Base-by-base conservation (phyloP, 257 asterid genomes). In the Galeopsis tetrahit region DNA sequence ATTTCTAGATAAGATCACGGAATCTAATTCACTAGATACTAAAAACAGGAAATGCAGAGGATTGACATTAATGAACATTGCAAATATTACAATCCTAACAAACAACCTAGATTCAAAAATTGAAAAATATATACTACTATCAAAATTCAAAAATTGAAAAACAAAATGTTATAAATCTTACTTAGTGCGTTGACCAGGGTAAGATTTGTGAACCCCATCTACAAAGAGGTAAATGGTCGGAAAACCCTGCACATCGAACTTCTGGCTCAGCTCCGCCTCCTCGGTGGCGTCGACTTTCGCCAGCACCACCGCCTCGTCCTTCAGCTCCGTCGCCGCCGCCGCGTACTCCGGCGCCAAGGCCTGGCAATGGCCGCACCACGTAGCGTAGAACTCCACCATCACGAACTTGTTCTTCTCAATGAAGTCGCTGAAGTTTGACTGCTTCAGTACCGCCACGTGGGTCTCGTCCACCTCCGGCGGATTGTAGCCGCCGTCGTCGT, bases 361-460 rank as follows among this genome's bases (percentile, higher is more conserved):
- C 84, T 86, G 84, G 72, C 97, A 91, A 66, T 91, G 93, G 4
- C 96, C 96, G 74, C 97, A 89, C 98, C 98, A 93, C 66, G 97
- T 96, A 42, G 97, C 97, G 78, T 93, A 93, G 73, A 93, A 93
- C 56, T 86, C 90, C 82, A 93, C 96, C 96, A 93, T 84, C 75
- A 86, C 96, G 68, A 77, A 93, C 83, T 80, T 83, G 66, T 90
- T 87, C 43, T 70, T 81, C 75, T 78, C 87, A 2, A 90, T 56
- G 75, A 84, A 87, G 10, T 88, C 97, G 32, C 75, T 86, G 78
- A 93, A 90, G 68, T 90, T 90, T n/a, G 88, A 70, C 31, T 80
- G 90, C 68, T 74, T 81, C 83, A 93, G 82, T 7, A 89, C 89
- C 44, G 85, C 85, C 60, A 92, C 96, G 70, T 90, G 88, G 34